Evolutionary conservation across 1,284 basidiomycete genomes (phyloP).

Genomic region (Fomitopsis betulina): DNA sequence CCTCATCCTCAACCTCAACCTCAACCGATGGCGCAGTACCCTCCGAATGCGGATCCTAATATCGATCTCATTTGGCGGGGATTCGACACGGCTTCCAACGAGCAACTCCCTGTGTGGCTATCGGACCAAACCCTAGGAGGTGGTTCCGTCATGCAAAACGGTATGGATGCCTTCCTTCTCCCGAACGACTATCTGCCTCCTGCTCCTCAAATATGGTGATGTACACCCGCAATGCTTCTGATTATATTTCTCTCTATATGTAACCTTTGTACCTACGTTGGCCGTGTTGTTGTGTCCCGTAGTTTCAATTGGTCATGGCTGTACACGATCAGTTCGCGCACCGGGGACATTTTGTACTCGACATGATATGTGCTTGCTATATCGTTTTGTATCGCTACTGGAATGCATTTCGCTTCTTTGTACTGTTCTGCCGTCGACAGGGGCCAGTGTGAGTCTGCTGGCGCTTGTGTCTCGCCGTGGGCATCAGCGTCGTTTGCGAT

Average conservation of each 20-base stretch:
- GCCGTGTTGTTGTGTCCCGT: neutral
- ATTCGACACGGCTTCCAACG: slow-evolving; percentile 63
- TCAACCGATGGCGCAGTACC: slow-evolving; percentile 29
- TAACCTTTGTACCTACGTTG: neutral
- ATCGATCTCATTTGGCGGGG: slow-evolving; percentile 74
- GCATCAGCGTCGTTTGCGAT: slow-evolving; percentile 13
- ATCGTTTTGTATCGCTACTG: slow-evolving; percentile 1
- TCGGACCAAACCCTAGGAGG: slow-evolving; percentile 77
- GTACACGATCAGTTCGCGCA: neutral
- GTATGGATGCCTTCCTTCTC: slow-evolving; percentile 79
- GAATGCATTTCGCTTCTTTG: neutral
- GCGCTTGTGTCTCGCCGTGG: neutral
- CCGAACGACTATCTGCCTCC: slow-evolving; percentile 68
- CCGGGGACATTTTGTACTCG: neutral
- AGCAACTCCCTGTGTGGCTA: slow-evolving; percentile 78
- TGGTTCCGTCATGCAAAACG: slow-evolving; percentile 67
- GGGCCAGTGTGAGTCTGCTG: neutral
- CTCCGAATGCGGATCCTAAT: slow-evolving; percentile 60
- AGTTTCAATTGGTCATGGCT: neutral
- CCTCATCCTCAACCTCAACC: too few relatives aligned
- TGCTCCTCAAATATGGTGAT: slow-evolving; percentile 68
- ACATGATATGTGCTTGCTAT: neutral
- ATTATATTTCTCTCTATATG: slow-evolving; percentile 6
- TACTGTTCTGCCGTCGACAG: too few relatives aligned
- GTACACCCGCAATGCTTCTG: slow-evolving; percentile 5